Base-by-base conservation (phyloP, 2,329 filamentous ascomycete species). In the Macroventuria anomochaeta region DNA sequence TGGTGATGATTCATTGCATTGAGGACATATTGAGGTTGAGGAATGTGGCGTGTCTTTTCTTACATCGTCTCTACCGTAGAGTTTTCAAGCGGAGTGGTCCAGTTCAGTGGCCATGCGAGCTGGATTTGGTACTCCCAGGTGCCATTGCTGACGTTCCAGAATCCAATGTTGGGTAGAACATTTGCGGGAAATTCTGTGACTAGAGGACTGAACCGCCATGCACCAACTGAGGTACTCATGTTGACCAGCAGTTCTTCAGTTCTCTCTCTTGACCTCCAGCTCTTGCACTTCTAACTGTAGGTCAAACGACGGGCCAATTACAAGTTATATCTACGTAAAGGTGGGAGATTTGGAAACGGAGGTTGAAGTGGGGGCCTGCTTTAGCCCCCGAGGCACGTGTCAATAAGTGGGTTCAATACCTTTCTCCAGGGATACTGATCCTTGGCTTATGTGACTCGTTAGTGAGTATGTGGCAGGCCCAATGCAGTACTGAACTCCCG, bases 81-180 rank as follows among this genome's bases (percentile, higher is more conserved):
- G 21, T 52, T 56, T 17, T 59, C 64, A 17, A 59, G 58, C 13
- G 43, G 61, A 5, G 64, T 59, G 3, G 67, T 71, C 69, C 70
- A 72, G 37, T 71, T 70, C 53, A 72, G 41, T 12, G 69, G 70
- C 61, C 64, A 73, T 31, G 68, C 51, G 13, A 73, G 53, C 55
- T 73, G 58, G n/a, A 73, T 61, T 23, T 73, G 67, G 43, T 71
- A 73, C 25, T 67, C 63, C 68, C 70, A 71, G 5, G 69, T 68
- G 23, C 68, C 69, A 55, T 72, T 70, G 17, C 63, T 67, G 18
- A 62, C 69, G 17, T 62, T 72, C 63, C 62, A 72, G 46, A 62
- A 71, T 3, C 53, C 63, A 7, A 67, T 21, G 36, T 73, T 73
- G 0, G 69, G 69, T 5, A 72, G 57, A 7, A 72, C 52, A 41